These are phyloP conservation scores for Blastobotrys buckinghamii DNA, from an alignment of 1,139 yeast species.

Conservation along the genomic window DNA sequence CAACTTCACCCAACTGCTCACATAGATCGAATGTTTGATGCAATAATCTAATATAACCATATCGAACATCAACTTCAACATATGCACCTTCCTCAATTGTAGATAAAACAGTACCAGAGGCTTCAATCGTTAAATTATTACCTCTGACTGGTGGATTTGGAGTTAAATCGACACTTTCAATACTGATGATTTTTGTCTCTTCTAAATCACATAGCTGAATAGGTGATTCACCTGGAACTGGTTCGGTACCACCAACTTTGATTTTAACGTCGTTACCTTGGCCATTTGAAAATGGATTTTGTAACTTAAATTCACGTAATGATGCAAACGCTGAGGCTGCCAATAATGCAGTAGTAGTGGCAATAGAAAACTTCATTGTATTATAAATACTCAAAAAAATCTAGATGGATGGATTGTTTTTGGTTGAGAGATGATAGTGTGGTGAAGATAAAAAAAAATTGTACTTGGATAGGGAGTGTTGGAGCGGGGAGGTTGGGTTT, in stretches of 20 bases:
- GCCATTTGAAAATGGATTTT: slow-evolving; percentile 7
- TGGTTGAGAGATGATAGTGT: no score
- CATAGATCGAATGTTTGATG: slow-evolving; percentile 88
- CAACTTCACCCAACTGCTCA: slow-evolving; percentile 78
- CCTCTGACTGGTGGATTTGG: slow-evolving; percentile 94
- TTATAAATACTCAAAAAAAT: not conserved
- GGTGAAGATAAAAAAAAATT: not conserved
- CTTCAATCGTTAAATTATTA: slow-evolving; percentile 66
- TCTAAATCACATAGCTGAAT: slow-evolving; percentile 65
- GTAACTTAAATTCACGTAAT: slow-evolving; percentile 3
- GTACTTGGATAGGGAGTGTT: no score
- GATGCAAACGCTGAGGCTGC: slow-evolving; percentile 5
- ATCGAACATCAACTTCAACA: slow-evolving; percentile 86
- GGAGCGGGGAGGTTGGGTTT: not conserved
- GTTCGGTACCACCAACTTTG: slow-evolving; percentile 16
- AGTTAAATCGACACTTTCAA: slow-evolving; percentile 51
- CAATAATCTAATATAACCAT: slow-evolving; percentile 82
- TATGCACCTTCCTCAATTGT: slow-evolving; percentile 78
- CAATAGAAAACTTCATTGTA: slow-evolving; percentile 8
- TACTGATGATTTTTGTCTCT: slow-evolving; percentile 49
- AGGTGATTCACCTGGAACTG: slow-evolving; percentile 86
- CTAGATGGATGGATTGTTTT: not conserved
- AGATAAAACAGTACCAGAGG: slow-evolving; percentile 55
- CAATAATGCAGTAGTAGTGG: slow-evolving; percentile 2
- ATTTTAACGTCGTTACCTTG: slow-evolving; percentile 5